These are phyloP conservation scores for Flaveria ramosissima DNA, from an alignment of 129 eudicot species.

Conservation along the genomic window DNA sequence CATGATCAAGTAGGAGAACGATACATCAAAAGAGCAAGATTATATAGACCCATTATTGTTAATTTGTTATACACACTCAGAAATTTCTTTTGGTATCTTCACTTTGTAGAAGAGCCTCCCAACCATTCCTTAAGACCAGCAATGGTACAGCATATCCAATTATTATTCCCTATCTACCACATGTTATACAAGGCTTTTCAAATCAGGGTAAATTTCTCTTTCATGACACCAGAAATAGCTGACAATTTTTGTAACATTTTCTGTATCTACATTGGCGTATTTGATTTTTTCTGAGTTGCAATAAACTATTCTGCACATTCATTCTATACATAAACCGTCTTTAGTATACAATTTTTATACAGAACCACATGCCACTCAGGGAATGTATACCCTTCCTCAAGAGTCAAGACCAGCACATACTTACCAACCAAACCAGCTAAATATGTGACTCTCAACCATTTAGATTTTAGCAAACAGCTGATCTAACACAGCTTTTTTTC, in stretches of 20 bases:
- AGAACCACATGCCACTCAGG: not conserved
- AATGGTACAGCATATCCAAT: not conserved
- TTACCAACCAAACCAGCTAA: slow-evolving; percentile 16
- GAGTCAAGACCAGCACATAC: slow-evolving; percentile 5
- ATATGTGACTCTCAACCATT: not conserved
- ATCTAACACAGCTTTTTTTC: not conserved
- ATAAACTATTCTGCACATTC: slow-evolving; percentile 7
- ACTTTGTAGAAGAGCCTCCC: not conserved
- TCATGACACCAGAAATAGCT: slow-evolving; percentile 1
- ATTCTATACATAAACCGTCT: not conserved
- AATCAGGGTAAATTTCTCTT: not conserved
- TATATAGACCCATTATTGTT: not conserved
- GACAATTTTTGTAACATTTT: not conserved
- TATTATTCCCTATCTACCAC: slow-evolving; percentile 6
- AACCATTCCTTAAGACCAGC: not conserved
- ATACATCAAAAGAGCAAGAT: slow-evolving; percentile 7
- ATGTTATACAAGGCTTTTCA: not conserved
- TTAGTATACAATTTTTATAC: too few relatives aligned
- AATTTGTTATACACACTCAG: not conserved
- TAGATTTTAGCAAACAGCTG: not conserved
- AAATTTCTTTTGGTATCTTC: not conserved
- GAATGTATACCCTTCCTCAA: slow-evolving; percentile 18
- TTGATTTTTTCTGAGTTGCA: slow-evolving; percentile 4
- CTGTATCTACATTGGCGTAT: not conserved
- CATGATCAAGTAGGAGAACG: slow-evolving; percentile 15